Evolutionary conservation across 1,284 basidiomycete species (phyloP), one percentile per base, ranked within the genome.

Genomic region (Apiotrichum mycotoxinovorans): DNA sequence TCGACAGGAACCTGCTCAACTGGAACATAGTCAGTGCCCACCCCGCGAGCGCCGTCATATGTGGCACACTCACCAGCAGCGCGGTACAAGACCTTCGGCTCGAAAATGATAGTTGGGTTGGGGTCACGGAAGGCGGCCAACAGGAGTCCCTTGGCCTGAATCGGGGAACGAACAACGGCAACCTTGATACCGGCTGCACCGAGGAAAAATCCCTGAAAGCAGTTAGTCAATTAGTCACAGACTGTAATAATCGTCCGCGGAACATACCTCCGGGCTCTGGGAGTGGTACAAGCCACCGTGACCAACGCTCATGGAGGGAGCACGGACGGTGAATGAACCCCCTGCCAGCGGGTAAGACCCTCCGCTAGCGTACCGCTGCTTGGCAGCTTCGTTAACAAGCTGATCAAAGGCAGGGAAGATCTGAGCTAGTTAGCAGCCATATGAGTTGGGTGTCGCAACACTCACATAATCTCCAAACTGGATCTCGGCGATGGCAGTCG

Each of bases 301-400:
- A 0, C 92, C 91, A 66, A 95, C 92, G 15, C 89, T 85, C 85
- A 91, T 91, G 18, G 87, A 87, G 1, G 92, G 91, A 15, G 88
- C 87, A 11, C 93, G 85, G 51, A 97, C 84, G 1, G 94, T 97
- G 42, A 97, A 79, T 1, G 85, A 85, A 12, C 94, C 93, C 7
- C 87, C 88, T 1, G 56, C 48, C 3, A 68, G 65, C 7, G 74
- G 72, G 76, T 86, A 95, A 53, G 84, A 82, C 0, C 91, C 91
- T 20, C 89, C 91, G 15, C 89, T 91, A 17, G 92, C 87, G 72
- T 92, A 97, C 46, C 90, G 83, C 67, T 89, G 87, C 77, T 97
- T 97, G 40, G 94, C 92, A 2, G 92, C 93, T 78, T 97, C 93
- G 67, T 96, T 97, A 47, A 97, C 91, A 35, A 97, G 81, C 87